Base-by-base conservation (phyloP, 2,329 filamentous ascomycete genomes). In the Fusarium longipes region DNA sequence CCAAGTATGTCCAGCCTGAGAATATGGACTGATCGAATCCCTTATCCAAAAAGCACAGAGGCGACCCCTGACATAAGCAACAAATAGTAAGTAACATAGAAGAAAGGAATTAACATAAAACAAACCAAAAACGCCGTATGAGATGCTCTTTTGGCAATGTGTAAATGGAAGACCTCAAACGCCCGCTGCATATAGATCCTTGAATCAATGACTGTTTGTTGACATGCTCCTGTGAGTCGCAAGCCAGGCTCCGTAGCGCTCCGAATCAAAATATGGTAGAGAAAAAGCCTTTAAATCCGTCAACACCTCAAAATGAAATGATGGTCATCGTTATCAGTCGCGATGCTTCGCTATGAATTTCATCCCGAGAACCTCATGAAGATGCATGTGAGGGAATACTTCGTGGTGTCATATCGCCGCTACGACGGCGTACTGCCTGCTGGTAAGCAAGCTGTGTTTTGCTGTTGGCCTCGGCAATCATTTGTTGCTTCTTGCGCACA, bases 401-500 rank as follows among this genome's bases (percentile, higher is more conserved):
- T 45, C 85, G 83, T 40, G 85, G 84, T 59, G 83, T 84, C 51
- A 83, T 77, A 49, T 88, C 86, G 51, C 85, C 85, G 74, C 86
- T 88, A 62, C 84, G 82, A 60, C 84, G 82, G 44, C 82, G 81
- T 27, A 77, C 70, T 42, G 80, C 71, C 40, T 77, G 77, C 59
- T 82, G 78, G 59, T 82, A 81, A 43, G 77, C 77, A 57, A 80
- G 77, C 52, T 83, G 81, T 7, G 81, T 81, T 71, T 83, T 84
- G 67, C 58, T 77, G 32, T 83, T 85, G 49, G 85, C 85, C 58
- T 86, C 86, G 17, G 83, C 85, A 74, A 90, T 89, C 74, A 87
- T 82, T 43, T 82, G 83, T 73, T 86, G 82, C 79, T 89, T 89
- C 77, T 87, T 87, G 54, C 83, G 84, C 47, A 90, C 84, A 20